Base-by-base conservation (phyloP, 805 yeast genomes). In the Wickerhamomyces queroliae region DNA sequence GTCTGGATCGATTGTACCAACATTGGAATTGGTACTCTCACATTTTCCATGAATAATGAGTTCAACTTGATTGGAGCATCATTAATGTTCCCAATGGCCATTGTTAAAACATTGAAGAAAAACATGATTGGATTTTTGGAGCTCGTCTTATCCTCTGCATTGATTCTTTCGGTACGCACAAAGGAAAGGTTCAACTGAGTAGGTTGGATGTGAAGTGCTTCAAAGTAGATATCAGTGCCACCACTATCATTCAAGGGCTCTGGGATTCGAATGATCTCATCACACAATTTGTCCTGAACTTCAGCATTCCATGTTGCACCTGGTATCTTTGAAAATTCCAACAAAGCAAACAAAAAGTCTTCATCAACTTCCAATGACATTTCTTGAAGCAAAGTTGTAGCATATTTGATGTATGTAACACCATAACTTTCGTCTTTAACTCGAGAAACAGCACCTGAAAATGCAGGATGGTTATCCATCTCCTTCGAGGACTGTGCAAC, bases 51-150 rank as follows among this genome's bases (percentile, higher is more conserved):
- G 43, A 88, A 72, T 49, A 95, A 69, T 0, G 98, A 89, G 53
- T 91, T 88, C 57, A 93, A 66, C 53, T 83, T 76, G 33, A 93
- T 85, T 1, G 98, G 98, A 0, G 99, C 99, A 61, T 93, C 97
- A 56, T 91, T 91, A 44, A 95, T 86, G 58, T 91, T 93, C 20
- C 98, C 99, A 46, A 93, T 77, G 0, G 99, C 95, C 97, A 91
- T 90, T 0, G 97, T 89, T 43, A 93, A 66, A 28, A 91, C 80
- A 58, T 93, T 88, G 48, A 87, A 69, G 46, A 88, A 78, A 58
- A 85, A 83, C 74, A 82, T 74, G 36, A 90, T 57, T 0, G 93
- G 69, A 47, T 80, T 82, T 34, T 78, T 80, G 3, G 84, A 66
- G 3, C 74, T 63, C 11, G 80, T 73, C 27, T 72, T 72, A 40